Base-by-base conservation (phyloP, 2,329 filamentous ascomycete species). In the Sclerotinia sclerotiorum region DNA sequence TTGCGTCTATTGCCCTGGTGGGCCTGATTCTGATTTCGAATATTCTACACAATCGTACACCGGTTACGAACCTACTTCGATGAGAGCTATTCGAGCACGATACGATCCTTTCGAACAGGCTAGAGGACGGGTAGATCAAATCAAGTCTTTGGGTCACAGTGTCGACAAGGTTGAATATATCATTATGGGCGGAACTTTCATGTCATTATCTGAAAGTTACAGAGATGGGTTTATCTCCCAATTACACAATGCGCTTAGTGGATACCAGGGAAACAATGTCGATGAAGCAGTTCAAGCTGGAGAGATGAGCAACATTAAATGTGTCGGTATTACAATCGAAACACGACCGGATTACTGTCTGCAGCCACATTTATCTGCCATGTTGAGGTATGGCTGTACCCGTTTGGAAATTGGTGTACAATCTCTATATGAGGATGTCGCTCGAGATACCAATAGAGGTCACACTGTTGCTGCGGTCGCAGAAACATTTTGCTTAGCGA, bases 131-230 rank as follows among this genome's bases (percentile, higher is more conserved):
- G 94, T 99, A 7, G 96, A 99, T 75, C 95, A 99, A 81, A 93
- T 99, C 77, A 96, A 97, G 79, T 91, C 92, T 2, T 85, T 99
- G 0, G 95, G 95, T 0, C 95, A 99, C 80, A 97, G 93, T 57
- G 95, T 99, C 60, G 95, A 99, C 82, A 99, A 99, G 80, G 95
- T 99, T 32, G 95, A 99, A 82, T 99, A 98, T 80, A 99, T 99
- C 77, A 97, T 99, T 78, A 99, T 99, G 95, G 95, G 95, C 70
- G 95, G 95, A 73, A 99, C 95, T 0, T 99, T 99, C 81, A 99
- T 99, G 96, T 98, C 94, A 3, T 81, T 99, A 35, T 86, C 94
- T 11, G 89, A 93, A 75, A 88, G 90, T 32, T 99, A 99, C 79
- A 85, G 95, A 39, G 92, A 99, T 70, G 88, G 92, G 68, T 99